phyloP scores from a whole-genome alignment of 331 rosid genomes.

The Quercus lobata region DNA sequence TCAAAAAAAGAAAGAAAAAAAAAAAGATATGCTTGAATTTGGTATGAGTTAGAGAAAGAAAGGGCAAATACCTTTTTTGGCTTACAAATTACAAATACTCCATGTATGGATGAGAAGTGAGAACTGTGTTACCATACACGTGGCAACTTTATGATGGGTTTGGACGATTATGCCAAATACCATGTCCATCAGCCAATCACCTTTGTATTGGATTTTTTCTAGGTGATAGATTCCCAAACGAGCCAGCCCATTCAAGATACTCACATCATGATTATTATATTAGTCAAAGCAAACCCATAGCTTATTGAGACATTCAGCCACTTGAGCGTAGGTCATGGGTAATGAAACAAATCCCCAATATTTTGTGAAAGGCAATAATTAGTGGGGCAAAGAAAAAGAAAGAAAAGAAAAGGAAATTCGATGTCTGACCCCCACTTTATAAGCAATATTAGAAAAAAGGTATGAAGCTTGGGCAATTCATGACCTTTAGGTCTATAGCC shows the following conservation, averaged over 20 bases:
- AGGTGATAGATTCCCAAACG: background rate
- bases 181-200: background rate
- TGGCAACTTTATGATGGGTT: conserved; percentile 1
- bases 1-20: too few species aligned
- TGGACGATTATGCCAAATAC: background rate
- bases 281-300: background rate
- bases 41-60: too few species aligned
- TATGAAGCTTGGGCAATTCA: background rate
- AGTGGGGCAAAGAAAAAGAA: background rate
- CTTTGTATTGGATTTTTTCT: background rate
- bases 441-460: background rate
- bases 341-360: background rate
- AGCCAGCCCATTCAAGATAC: background rate
- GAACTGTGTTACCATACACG: conserved; percentile 1
- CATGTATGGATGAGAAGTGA: background rate
- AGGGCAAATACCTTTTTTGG: background rate
- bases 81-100: background rate
- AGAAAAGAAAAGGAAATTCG: background rate
- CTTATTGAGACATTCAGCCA: background rate
- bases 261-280: background rate
- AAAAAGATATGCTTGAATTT: too few species aligned
- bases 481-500: background rate
- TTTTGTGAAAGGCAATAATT: background rate
- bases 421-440: background rate
- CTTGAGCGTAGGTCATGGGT: too few species aligned